Percentiles rank a stretch among this genome's conserved stretches.
phyloP scores from a whole-genome alignment of 768 basidiomycete species.

The Megacollybia marginata region DNA sequence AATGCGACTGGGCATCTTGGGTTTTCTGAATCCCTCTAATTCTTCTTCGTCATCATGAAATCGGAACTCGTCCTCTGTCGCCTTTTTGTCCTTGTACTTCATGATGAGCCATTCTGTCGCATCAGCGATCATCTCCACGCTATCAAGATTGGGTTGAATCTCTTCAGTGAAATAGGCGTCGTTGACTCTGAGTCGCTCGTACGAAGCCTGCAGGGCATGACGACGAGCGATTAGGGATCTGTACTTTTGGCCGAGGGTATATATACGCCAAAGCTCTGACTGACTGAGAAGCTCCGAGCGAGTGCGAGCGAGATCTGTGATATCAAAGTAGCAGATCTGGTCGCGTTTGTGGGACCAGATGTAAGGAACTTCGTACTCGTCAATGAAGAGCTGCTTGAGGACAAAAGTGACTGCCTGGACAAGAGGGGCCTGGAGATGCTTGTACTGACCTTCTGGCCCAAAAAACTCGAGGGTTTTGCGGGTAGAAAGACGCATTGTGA shows the following conservation, averaged over 20 bases:
- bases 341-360: conserved; percentile 93
- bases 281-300: conserved; percentile 66
- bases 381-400: conserved; percentile 76
- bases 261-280: conserved; percentile 87
- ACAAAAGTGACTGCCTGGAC: conserved; percentile 74
- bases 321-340: conserved; percentile 78
- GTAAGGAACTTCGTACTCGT: conserved; percentile 91
- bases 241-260: conserved; percentile 83
- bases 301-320: conserved; percentile 44
- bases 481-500: conserved; percentile 68
- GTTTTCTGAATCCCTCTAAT: conserved; percentile 43
- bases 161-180: conserved; percentile 76
- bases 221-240: conserved; percentile 77
- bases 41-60: conserved; percentile 69
- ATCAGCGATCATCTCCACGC: conserved; percentile 86
- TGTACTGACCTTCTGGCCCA: conserved; percentile 51
- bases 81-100: conserved; percentile 74
- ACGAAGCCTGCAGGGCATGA: conserved; percentile 53
- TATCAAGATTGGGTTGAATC: conserved; percentile 60
- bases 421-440: conserved; percentile 56
- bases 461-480: conserved; percentile 70
- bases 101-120: conserved; percentile 85
- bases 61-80: conserved; percentile 51
- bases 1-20: conserved; percentile 76
- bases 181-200: conserved; percentile 55